These are phyloP conservation scores for Scheffersomyces illinoinensis DNA, from an alignment of 1,139 yeast genomes.

Conservation along the genomic window DNA sequence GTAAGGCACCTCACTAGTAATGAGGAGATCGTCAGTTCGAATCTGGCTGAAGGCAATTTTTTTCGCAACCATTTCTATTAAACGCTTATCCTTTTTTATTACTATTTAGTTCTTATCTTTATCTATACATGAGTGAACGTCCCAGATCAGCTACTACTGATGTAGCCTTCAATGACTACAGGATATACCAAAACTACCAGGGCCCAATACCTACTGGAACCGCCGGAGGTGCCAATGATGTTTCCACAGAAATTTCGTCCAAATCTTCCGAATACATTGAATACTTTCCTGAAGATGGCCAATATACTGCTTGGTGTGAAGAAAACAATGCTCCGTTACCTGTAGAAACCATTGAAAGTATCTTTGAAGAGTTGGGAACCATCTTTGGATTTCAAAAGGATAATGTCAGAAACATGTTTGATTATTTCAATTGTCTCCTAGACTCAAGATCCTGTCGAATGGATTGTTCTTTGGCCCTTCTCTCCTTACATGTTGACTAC, in stretches of 20 bases:
- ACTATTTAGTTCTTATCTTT: background rate
- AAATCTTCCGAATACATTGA: background rate
- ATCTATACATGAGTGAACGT: background rate
- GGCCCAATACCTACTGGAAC: constrained; percentile 3
- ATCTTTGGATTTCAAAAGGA: constrained; percentile 39
- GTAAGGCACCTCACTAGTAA: constrained; percentile 92
- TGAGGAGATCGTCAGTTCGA: constrained; percentile 90
- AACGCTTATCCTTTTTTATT: background rate
- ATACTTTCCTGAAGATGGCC: background rate
- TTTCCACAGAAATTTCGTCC: background rate
- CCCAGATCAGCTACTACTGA: background rate
- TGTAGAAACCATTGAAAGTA: constrained; percentile 18
- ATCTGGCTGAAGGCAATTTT: constrained; percentile 70
- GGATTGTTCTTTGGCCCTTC: constrained; percentile 33
- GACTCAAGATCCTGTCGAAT: constrained; percentile 44
- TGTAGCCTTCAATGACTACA: constrained; percentile 5
- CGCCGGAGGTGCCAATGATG: background rate
- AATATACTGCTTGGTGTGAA: constrained; percentile 36
- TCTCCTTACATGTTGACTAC: constrained; percentile 42
- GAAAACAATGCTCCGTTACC: constrained; percentile 30
- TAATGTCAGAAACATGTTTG: constrained; percentile 37
- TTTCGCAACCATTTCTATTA: constrained; percentile 2
- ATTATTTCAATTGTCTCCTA: constrained; percentile 39
- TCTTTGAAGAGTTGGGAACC: constrained; percentile 20
- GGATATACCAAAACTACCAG: constrained; percentile 7